Percentiles rank a stretch among this genome's conserved stretches.
Evolutionary conservation across 1,284 basidiomycete genomes (phyloP).

Genomic region (Tilletia horrida): DNA sequence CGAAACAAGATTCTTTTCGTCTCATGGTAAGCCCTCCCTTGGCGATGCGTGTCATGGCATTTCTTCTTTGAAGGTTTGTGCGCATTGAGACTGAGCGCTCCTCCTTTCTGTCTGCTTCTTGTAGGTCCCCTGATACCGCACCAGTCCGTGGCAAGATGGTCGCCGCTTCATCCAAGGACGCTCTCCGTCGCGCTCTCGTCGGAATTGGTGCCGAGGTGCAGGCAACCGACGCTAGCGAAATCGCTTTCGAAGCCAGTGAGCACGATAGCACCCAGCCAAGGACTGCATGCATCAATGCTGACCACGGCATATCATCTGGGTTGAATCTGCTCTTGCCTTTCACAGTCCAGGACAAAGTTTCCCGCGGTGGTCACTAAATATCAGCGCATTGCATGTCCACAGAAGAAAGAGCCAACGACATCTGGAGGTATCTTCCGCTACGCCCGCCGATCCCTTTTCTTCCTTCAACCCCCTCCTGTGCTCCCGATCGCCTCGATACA

Average conservation of each 20-base stretch:
- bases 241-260: slow-evolving; percentile 73
- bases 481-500: neutral
- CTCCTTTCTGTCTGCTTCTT: too few relatives aligned
- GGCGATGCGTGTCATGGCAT: neutral
- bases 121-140: slow-evolving; percentile 81
- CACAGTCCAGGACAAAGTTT: slow-evolving; percentile 39
- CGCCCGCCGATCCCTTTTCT: too few relatives aligned
- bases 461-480: too few relatives aligned
- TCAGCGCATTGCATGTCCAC: too few relatives aligned
- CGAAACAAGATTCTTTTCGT: slow-evolving; percentile 87
- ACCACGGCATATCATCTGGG: neutral
- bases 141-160: slow-evolving; percentile 93
- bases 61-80: too few relatives aligned
- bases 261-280: slow-evolving; percentile 29
- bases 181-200: slow-evolving; percentile 68
- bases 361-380: slow-evolving; percentile 19
- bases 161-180: slow-evolving; percentile 86
- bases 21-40: slow-evolving; percentile 64
- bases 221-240: slow-evolving; percentile 76
- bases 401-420: too few relatives aligned
- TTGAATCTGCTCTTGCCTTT: neutral
- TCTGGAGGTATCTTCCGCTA: too few relatives aligned
- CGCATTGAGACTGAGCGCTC: too few relatives aligned
- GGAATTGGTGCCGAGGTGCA: slow-evolving; percentile 79
- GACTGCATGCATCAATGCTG: neutral